Conservation (phyloP, 768 basidiomycete species). For the Naematelia aurantialba region DNA sequence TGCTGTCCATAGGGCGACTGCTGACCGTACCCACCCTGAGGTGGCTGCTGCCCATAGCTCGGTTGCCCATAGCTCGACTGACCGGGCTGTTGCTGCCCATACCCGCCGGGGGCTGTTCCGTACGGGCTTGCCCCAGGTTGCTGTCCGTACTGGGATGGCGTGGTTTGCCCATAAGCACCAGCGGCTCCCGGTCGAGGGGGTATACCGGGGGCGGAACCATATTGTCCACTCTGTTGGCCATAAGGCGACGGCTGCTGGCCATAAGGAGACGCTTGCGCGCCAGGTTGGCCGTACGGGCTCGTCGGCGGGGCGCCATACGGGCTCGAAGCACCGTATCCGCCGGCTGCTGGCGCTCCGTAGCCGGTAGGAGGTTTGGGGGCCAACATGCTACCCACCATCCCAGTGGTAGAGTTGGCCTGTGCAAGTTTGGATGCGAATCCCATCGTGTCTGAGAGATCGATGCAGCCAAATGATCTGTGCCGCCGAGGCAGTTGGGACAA, state of each 20-base stretch:
- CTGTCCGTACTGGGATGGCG: conserved; percentile 27
- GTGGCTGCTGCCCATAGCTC: conserved; percentile 15
- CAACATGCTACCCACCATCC: conserved; percentile 7
- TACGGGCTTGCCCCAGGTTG: conserved; percentile 2
- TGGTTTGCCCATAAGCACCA: conserved; percentile 6
- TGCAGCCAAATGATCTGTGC: no score
- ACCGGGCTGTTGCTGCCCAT: conserved; percentile 21
- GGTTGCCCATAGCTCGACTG: conserved; percentile 9
- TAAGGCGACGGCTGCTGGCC: conserved; percentile 18
- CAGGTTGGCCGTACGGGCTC: conserved; percentile 14
- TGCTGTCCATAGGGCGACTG: conserved; percentile 8
- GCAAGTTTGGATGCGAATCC: conserved; percentile 28
- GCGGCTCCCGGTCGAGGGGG: conserved; percentile 6
- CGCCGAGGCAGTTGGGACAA: no score
- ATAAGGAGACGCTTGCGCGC: conserved; percentile 24
- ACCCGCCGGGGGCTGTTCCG: conserved; percentile 3
- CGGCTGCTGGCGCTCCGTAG: conserved; percentile 7
- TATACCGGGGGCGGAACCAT: conserved; percentile 7
- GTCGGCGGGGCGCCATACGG: conserved; percentile 3
- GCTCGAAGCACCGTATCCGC: conserved; percentile 8
- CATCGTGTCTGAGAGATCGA: no score
- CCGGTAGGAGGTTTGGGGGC: conserved; percentile 26
- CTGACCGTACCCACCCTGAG: conserved; percentile 10
- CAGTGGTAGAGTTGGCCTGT: conserved; percentile 22
- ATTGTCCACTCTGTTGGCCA: conserved; percentile 21